Base-by-base conservation (phyloP, 148 eudicot genomes). In the Gaultheria prostrata region DNA sequence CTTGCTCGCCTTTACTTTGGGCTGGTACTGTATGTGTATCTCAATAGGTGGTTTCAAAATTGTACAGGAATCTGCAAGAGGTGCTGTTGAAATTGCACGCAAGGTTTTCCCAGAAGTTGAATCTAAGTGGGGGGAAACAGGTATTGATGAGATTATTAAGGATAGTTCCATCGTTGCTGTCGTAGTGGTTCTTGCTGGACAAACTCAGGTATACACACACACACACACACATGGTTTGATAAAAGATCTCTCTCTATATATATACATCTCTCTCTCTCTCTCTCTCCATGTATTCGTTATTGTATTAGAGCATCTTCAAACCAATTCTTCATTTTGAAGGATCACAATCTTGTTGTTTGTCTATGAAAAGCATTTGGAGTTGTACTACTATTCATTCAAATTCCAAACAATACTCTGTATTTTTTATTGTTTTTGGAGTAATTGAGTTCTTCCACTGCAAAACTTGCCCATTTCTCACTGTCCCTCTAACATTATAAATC, bases 131-230 rank as follows among this genome's bases (percentile, higher is more conserved):
- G 98, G 98, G 24, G 97, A 95, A 70, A 84, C 32, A n/a, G 98
- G 98, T 7, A 91, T 95, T 84, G 90, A 93, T 73, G 93, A 95
- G 39, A 90, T 95, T 84, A 88, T 95, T 74, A 83, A 82, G 87
- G 97, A 95, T 86, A 53, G 87, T 51, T 88, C 90, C 26, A 89
- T 95, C 77, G 81, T 85, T 86, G 98, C 93, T 14, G 98, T 95
- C 73, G 91, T 92, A n/a, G 95, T 95, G 84, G 98, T 92, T 88
- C 98, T 95, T 82, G 98, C 98, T 88, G 98, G 87, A 65, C 98
- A 95, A 53, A 85, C 87, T 89, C 98, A 94, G 98, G 98, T 89
- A 78, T 75, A 39, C 43, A 39, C n/a, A n/a, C n/a, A n/a, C n/a
- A n/a, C n/a, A n/a, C n/a, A n/a, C n/a, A n/a, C n/a, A n/a, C n/a